Evolutionary conservation across 1,139 yeast genomes (phyloP), one percentile per base, ranked within the genome.

Genomic region (Nakaseomyces kungkrabaensis): DNA sequence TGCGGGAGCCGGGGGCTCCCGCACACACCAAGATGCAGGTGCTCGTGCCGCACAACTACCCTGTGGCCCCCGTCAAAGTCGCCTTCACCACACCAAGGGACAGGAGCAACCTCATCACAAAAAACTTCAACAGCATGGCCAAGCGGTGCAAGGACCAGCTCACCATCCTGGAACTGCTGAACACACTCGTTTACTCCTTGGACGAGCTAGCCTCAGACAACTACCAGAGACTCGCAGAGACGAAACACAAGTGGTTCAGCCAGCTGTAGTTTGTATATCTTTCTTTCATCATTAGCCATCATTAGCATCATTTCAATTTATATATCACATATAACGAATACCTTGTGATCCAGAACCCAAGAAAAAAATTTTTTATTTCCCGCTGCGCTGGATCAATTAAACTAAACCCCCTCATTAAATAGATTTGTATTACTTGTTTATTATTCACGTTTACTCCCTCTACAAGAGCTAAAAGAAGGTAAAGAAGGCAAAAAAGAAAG

Each of bases 31-130:
- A 22, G 34, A 4, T 41, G n/a, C 24, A 13, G 25, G 44, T 41
- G 11, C 25, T 5, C 3, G 44, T 41, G 44, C 44, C 44, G 36
- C 44, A 41, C n/a, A 29, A 29, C 44, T 41, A 27, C 25, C 44
- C 44, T 24, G 10, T 13, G n/a, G 29, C 25, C 4, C 26, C 26
- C 25, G 25, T 41, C 26, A 41, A 27, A 25, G n/a, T 41, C 31
- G 8, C 13, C 1, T 26, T 24, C n/a, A 11, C 32, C 32, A 29
- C 32, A 27, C 9, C 29, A 24, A 24, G 31, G 42, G 31, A 10
- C 25, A 24, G 31, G 29, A 17, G 41, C 41, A 25, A 5, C 26
- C 11, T 25, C 26, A 26, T 40, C n/a, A 5, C 22, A 4, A 25
- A 8, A 13, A 40, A 40, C 32, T 40, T 40, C 43, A 25, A 40